Evolutionary conservation across 2,329 filamentous ascomycete species (phyloP).

Genomic region (Botrytis tulipae): DNA sequence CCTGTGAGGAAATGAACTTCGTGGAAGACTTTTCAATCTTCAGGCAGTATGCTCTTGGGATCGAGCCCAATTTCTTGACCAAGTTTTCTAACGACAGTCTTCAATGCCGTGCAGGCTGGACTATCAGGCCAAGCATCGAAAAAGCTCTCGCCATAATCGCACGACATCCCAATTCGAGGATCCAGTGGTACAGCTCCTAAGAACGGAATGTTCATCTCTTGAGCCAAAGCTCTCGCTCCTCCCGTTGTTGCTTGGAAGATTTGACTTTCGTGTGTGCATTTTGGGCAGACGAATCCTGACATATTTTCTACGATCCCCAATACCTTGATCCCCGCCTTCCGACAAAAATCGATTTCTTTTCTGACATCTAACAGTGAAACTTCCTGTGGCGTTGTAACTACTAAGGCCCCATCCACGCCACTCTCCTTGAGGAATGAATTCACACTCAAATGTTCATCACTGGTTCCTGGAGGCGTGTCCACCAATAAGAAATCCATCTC

Average conservation of each 20-base stretch:
- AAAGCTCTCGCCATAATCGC: constrained; percentile 96
- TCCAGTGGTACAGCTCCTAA: constrained; percentile 88
- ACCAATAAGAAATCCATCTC: constrained; percentile 90
- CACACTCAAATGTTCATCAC: constrained; percentile 91
- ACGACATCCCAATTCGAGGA: constrained; percentile 91
- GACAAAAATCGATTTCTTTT: constrained; percentile 97
- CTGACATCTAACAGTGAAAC: constrained; percentile 87
- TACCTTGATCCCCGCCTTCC: constrained; percentile 86
- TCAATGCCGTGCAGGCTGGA: constrained; percentile 81
- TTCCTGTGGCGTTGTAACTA: constrained; percentile 95
- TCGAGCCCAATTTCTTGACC: constrained; percentile 58
- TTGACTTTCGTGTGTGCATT: constrained; percentile 76
- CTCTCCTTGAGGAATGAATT: constrained; percentile 89
- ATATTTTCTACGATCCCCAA: constrained; percentile 96
- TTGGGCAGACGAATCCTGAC: constrained; percentile 94
- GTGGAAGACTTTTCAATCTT: constrained; percentile 10
- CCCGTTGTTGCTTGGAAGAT: constrained; percentile 93
- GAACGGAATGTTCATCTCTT: constrained; percentile 86
- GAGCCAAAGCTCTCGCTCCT: constrained; percentile 74
- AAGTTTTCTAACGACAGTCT: constrained; percentile 73
- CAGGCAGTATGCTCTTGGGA: constrained; percentile 15
- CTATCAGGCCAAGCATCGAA: constrained; percentile 92
- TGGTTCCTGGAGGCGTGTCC: constrained; percentile 93
- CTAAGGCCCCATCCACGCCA: constrained; percentile 87
- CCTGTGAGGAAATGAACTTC: not conserved